Evolutionary conservation across 225 moss, liverwort and hornwort species (phyloP).

Genomic region (Neckera pumila): DNA sequence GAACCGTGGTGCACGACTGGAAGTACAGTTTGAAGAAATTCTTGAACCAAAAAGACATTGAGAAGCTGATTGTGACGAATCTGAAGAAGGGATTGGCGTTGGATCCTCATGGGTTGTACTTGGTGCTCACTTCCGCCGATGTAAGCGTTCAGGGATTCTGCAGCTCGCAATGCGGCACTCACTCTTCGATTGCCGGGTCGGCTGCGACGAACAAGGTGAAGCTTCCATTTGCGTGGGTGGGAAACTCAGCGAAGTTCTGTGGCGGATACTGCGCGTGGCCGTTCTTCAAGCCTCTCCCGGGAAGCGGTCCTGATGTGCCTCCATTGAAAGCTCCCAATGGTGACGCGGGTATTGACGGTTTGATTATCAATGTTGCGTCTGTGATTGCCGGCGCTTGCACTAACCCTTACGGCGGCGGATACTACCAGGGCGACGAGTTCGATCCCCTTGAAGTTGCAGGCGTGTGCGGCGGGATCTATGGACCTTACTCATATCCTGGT

Average conservation of each 20-base stretch:
- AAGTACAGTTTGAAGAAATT: conserved; percentile 9
- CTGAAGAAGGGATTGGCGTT: conserved; percentile 20
- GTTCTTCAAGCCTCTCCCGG: conserved; percentile 10
- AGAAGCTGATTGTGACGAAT: background rate
- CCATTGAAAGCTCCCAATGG: conserved; percentile 30
- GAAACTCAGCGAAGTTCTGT: conserved; percentile 14
- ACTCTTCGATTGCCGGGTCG: background rate
- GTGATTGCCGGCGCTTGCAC: conserved; percentile 27
- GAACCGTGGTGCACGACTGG: background rate
- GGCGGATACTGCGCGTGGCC: conserved; percentile 54
- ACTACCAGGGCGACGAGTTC: conserved; percentile 5
- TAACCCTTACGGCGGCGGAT: conserved; percentile 27
- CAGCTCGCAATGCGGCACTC: conserved; percentile 29
- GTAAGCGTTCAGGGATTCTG: conserved; percentile 41
- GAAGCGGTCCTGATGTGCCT: conserved; percentile 13
- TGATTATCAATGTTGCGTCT: conserved; percentile 37
- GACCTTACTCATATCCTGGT: conserved; percentile 7
- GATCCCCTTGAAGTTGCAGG: conserved; percentile 32
- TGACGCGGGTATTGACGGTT: conserved; percentile 28
- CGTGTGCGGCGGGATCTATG: conserved; percentile 28
- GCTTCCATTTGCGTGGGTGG: conserved; percentile 39
- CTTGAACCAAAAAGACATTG: conserved; percentile 5
- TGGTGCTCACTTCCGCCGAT: conserved; percentile 30
- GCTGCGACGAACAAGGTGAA: background rate
- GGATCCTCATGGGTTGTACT: conserved; percentile 8